phyloP scores from a whole-genome alignment of 1,284 basidiomycete species.

The Melampsora americana region DNA sequence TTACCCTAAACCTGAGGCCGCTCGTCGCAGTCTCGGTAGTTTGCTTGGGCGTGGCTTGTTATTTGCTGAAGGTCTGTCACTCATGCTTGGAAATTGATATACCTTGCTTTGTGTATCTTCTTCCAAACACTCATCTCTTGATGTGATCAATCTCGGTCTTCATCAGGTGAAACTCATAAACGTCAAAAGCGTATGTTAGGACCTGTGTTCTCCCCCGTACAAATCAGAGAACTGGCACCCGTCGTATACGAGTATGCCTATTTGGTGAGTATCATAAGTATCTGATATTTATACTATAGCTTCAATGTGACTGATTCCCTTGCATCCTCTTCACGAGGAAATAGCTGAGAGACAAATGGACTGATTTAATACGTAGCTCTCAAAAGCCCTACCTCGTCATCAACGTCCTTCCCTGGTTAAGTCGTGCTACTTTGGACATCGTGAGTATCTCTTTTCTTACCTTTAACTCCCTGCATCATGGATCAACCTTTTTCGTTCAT shows the following conservation, averaged over 20 bases:
- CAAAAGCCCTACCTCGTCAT: constrained; percentile 2
- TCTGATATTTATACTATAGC: not conserved
- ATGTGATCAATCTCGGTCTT: no score
- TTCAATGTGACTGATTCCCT: not conserved
- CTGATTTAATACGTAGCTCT: not conserved
- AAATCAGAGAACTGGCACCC: not conserved
- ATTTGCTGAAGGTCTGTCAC: constrained; percentile 6
- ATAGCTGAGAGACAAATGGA: not conserved
- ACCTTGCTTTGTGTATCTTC: not conserved
- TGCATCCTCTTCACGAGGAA: not conserved
- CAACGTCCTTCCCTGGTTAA: constrained; percentile 5
- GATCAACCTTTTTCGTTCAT: not conserved
- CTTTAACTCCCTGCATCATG: not conserved
- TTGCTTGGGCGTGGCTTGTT: constrained; percentile 52
- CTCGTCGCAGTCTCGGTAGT: constrained; percentile 60
- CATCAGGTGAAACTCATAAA: constrained; percentile 58
- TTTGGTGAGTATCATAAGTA: not conserved
- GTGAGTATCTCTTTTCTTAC: not conserved
- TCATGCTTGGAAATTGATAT: no score
- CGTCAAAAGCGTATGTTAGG: constrained; percentile 59
- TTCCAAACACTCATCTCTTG: not conserved
- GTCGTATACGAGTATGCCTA: not conserved
- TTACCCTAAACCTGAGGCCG: constrained; percentile 67
- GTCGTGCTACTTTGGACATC: constrained; percentile 2
- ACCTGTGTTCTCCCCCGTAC: constrained; percentile 55